Base-by-base conservation (phyloP, 768 basidiomycete genomes). In the Kwoniella shandongensis region DNA sequence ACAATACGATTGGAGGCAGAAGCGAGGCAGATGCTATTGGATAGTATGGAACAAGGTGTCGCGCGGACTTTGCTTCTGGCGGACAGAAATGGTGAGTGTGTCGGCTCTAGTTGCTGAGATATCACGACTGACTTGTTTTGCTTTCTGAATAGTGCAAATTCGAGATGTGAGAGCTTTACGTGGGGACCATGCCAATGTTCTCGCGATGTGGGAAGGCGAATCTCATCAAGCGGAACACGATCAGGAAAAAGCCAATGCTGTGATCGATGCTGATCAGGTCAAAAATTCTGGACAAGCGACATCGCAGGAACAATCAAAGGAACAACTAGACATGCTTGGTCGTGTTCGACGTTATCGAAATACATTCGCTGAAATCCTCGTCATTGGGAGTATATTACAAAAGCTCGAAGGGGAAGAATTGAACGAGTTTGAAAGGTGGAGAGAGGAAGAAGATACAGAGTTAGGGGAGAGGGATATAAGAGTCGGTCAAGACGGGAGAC, bases 61-160 rank as follows among this genome's bases (percentile, higher is more conserved):
- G 65, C 67, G n/a, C 60, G 73, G 44, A 74, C 65, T 1, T 40
- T 77, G 7, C 55, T 77, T 6, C 46, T 68, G 25, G 76, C 76
- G 0, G 76, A 77, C 54, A 61, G 70, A 25, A 71, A 76, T 60
- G 70, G 70, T 67, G 42, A 44, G 70, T 49, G 17, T 5, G 12
- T 10, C 8, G 4, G 13, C 12, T 23, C 25, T 45, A 11, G 44
- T 32, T 4, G 36, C n/a, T 36, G 22, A 13, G 49, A 38, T 17
- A 4, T n/a, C 3, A 18, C 5, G 25, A 2, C 3, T 29, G 15
- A 30, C 15, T n/a, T 53, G 26, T 11, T 25, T 17, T 20, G 10
- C 2, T 11, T 47, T 13, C 27, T 20, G 36, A 32, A 6, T 32
- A 71, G 69, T 77, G 1, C 76, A 77, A 56, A 42, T 61, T 4